Percentiles rank a stretch among this genome's conserved stretches.
Evolutionary conservation across 2,329 filamentous ascomycete species (phyloP).

Genomic region (Sclerotinia spermophila): DNA sequence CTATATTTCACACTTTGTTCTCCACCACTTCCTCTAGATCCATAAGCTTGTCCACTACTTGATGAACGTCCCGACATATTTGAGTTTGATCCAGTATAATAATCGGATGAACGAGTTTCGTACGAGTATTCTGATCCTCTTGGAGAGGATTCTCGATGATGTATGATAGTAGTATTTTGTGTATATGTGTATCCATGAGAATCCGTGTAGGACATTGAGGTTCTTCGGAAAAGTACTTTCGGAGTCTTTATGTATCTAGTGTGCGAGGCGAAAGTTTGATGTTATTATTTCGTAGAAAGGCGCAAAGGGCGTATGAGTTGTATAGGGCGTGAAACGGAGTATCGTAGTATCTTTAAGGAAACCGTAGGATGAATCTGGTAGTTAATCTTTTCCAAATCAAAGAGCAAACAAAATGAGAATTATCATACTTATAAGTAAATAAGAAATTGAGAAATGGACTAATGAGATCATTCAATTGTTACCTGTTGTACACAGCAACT

Average conservation of each 20-base stretch:
- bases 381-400: constrained; percentile 8
- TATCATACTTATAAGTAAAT: constrained; percentile 1
- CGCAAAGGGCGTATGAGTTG: background rate
- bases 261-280: background rate
- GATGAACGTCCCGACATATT: constrained; percentile 6
- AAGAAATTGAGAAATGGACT: constrained; percentile 1
- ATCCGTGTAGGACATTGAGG: constrained; percentile 4
- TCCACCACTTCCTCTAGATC: background rate
- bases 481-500: background rate
- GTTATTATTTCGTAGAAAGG: background rate
- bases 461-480: constrained; percentile 2
- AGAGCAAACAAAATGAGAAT: constrained; percentile 3
- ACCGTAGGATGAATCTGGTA: background rate
- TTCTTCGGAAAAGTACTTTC: constrained; percentile 1
- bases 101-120: constrained; percentile 6
- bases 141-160: constrained; percentile 5
- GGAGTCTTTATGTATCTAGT: background rate
- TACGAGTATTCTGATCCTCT: background rate
- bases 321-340: background rate
- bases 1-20: constrained; percentile 9
- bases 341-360: background rate
- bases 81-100: background rate
- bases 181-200: constrained; percentile 12
- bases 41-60: background rate
- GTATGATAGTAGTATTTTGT: background rate